Evolutionary conservation across 306 rosid genomes (phyloP), one percentile per base, ranked within the genome.

Genomic region (Lathyrus aphaca): DNA sequence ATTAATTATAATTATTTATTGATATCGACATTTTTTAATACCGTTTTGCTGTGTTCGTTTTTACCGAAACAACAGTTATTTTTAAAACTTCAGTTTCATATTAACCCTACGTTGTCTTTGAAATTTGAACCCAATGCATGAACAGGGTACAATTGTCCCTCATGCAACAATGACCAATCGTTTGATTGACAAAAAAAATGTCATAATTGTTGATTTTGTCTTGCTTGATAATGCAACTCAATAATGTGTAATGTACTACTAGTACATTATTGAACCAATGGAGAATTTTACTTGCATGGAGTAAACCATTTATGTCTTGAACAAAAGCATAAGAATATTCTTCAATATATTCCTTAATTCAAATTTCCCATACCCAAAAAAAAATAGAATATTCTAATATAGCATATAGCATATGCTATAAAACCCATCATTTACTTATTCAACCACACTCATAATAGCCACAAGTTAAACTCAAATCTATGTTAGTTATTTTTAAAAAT

Each of bases 331-430:
- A 0, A 3, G 70, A 27, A 66, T 66, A 66, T 66, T 66, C 71
- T 66, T 1, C 1, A 15, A 2, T 27, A 27, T 66, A 66, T 66
- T 4, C 71, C 25, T 66, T 9, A 5, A 8, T 65, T n/a, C 10
- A 45, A 46, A 5, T 66, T 27, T 45, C 5, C 58, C 58, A n/a
- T 21, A 0, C 42, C 40, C 5, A n/a, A n/a, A 65, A 53, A 53
- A 19, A 53, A 53, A 3, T 17, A 50, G 71, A 46, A 66, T 66
- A 66, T 66, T 43, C 69, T 14, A 35, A 35, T 35, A 13, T 8
- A 30, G 51, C 21, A 64, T 64, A 42, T 46, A 21, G 71, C 71
- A 66, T 66, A 66, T 66, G 42, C 57, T 7, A 27, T 27, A 44
- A 65, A 65, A 14, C 3, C 56, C 12, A 25, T 1, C 14, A n/a